Conservation (phyloP, 495 filamentous ascomycete species). For the Podospora sp. region DNA sequence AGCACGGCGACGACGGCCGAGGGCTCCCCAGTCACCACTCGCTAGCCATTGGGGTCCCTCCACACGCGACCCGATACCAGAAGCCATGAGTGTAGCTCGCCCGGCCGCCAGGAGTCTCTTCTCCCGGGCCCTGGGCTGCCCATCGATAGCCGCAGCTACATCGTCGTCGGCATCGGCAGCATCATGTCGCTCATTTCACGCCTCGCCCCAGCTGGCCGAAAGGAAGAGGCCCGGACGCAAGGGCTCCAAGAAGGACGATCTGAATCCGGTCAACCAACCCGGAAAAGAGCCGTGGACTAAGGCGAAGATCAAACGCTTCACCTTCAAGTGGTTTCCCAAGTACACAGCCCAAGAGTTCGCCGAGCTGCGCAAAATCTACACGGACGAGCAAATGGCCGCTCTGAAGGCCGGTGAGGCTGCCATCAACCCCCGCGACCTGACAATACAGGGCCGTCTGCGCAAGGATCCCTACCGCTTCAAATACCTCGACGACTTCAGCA, state of each 20-base stretch:
- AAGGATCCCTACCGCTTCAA: constrained; percentile 68
- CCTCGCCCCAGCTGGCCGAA: constrained; percentile 42
- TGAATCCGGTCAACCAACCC: background rate
- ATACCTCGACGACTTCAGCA: constrained; percentile 87
- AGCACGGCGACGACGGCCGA: constrained; percentile 6
- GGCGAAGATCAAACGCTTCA: constrained; percentile 46
- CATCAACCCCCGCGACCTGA: constrained; percentile 77
- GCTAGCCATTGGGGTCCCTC: constrained; percentile 24
- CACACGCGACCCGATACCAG: constrained; percentile 18
- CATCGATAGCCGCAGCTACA: background rate
- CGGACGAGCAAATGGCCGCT: constrained; percentile 76
- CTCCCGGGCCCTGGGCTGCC: constrained; percentile 33
- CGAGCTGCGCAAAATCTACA: constrained; percentile 66
- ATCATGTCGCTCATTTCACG: constrained; percentile 48
- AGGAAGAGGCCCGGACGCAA: constrained; percentile 35
- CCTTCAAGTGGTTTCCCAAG: constrained; percentile 54
- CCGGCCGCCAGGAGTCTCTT: constrained; percentile 38
- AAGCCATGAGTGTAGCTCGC: constrained; percentile 41
- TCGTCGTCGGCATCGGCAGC: constrained; percentile 22
- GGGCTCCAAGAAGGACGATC: background rate
- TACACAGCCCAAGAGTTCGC: constrained; percentile 73
- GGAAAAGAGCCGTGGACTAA: constrained; percentile 21
- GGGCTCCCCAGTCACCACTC: constrained; percentile 15
- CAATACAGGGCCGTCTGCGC: constrained; percentile 67
- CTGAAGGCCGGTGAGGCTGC: constrained; percentile 84